Conservation (phyloP, 768 basidiomycete species). For the Terana coerulea region DNA sequence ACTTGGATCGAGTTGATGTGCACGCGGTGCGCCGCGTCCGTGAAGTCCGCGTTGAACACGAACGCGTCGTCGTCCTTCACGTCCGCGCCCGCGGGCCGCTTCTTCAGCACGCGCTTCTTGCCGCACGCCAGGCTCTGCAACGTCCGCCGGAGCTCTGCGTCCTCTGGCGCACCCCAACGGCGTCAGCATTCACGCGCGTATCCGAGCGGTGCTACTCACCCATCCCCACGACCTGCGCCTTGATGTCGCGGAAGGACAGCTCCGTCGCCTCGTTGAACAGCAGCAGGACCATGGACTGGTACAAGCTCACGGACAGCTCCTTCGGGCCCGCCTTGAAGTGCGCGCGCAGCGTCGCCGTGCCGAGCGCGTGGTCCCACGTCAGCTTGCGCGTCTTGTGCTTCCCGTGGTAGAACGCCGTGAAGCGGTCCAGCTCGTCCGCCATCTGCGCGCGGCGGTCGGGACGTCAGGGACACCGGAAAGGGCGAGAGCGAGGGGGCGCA, state of each 20-base stretch:
- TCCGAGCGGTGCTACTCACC: constrained; percentile 38
- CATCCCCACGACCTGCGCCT: constrained; percentile 62
- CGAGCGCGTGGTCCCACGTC: constrained; percentile 85
- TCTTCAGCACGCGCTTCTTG: constrained; percentile 83
- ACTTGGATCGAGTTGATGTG: constrained; percentile 96
- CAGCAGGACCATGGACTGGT: constrained; percentile 83
- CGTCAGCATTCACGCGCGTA: neutral
- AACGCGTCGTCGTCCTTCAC: constrained; percentile 77
- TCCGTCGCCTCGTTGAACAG: constrained; percentile 74
- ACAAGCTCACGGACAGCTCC: constrained; percentile 87
- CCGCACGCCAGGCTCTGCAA: constrained; percentile 92
- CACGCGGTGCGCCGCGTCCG: constrained; percentile 71
- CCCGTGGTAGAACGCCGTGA: constrained; percentile 65
- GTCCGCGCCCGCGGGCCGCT: constrained; percentile 74
- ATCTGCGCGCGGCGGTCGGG: constrained; percentile 45
- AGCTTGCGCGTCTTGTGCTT: constrained; percentile 77
- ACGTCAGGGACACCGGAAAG: neutral
- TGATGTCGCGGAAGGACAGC: constrained; percentile 64
- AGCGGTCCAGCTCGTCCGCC: constrained; percentile 63
- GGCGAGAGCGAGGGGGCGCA: neutral
- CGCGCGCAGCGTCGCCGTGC: constrained; percentile 73
- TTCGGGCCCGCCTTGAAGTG: constrained; percentile 68
- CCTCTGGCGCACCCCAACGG: constrained; percentile 53
- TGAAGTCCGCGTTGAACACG: constrained; percentile 77
- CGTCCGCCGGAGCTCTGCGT: constrained; percentile 71